Evolutionary conservation across 2,329 filamentous ascomycete species (phyloP), one percentile per base, ranked within the genome.

Genomic region (Colletotrichum sp.): DNA sequence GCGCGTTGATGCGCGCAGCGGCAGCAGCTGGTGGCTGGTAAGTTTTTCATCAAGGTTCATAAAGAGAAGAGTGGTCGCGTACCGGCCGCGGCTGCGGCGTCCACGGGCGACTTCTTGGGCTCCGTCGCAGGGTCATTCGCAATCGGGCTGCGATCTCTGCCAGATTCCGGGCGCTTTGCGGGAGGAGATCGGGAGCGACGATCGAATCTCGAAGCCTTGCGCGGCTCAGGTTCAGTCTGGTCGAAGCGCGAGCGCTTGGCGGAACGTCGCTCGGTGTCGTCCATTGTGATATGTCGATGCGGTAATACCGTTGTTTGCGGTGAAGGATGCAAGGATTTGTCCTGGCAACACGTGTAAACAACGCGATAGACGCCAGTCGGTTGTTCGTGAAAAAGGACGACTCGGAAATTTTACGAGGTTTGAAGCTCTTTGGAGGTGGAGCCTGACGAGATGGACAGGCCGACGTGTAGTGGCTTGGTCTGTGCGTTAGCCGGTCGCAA

Each of bases 201-300:
- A 86, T 98, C 96, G 85, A 98, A 98, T 83, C 96, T 92, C 66
- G 96, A 98, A 58, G 90, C 82, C 80, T 93, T 90, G 81, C 93
- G 93, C 73, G 94, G 92, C 82, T 97, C 95, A 8, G 94, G 93
- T 83, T 96, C 95, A 63, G 93, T 97, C 85, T 98, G 95, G 83
- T 99, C 96, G 86, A 99, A 98, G 84, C 96, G 95, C 82, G 96
- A 98, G 77, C 96, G 94, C 89, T 98, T 98, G 76, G 89, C 88
- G 76, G 88, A 89, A 77, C 92, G 92, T 83, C 93, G 91, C 80
- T 96, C 94, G 78, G 93, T 90, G 81, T 97, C 95, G 79, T 94
- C 92, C 95, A 98, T 87, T 71, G 38, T 43, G 52, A 48, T 63
- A 32, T 61, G 9, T 28, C 18, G 18, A 24, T 36, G 57, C 21